Evolutionary conservation across 768 basidiomycete genomes (phyloP).

Genomic region (Mycena epipterygia): DNA sequence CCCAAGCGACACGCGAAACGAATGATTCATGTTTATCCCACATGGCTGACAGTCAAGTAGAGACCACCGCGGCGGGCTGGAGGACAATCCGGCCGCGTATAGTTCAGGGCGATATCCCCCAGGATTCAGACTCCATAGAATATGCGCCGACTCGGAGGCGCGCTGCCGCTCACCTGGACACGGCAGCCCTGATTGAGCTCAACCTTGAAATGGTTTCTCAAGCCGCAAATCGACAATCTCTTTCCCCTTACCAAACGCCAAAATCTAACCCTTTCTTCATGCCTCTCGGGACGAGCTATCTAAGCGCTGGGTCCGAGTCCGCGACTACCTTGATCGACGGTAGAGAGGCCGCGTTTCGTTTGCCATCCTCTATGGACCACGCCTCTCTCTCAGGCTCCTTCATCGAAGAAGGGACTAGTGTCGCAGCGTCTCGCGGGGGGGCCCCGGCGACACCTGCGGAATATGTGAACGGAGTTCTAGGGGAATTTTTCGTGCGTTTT

Average conservation of each 20-base stretch:
- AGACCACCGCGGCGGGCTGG: constrained; percentile 2
- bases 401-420: neutral
- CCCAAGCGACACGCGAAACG: neutral
- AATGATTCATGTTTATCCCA: neutral
- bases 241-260: neutral
- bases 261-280: neutral
- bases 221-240: neutral
- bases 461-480: constrained; percentile 7
- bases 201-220: neutral
- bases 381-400: neutral
- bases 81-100: neutral
- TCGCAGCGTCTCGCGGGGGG: neutral
- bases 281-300: neutral
- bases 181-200: neutral
- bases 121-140: neutral
- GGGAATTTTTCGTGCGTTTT: constrained; percentile 15
- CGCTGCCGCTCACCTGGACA: no score
- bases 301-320: no score
- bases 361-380: neutral
- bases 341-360: neutral
- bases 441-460: neutral
- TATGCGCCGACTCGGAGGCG: neutral
- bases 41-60: neutral
- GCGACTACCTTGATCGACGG: neutral
- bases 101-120: neutral